Evolutionary conservation across 768 basidiomycete species (phyloP).

Genomic region (Kwoniella sp.): DNA sequence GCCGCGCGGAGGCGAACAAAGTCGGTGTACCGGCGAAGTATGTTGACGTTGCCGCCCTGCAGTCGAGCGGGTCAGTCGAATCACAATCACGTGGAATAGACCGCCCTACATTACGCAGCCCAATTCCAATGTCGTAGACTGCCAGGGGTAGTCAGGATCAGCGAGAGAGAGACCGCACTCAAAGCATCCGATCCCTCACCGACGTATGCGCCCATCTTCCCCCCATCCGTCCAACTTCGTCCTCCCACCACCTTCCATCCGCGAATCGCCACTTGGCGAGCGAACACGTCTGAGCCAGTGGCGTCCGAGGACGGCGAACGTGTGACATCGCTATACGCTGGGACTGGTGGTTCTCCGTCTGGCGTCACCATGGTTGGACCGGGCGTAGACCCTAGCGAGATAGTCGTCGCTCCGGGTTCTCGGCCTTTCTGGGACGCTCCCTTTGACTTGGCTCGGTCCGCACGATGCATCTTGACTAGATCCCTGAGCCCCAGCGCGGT

Average conservation of each 20-base stretch:
- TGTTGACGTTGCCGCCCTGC: conserved; percentile 31
- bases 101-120: conserved; percentile 21
- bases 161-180: background rate
- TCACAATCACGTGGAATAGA: background rate
- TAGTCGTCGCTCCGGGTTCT: no score
- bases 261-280: conserved; percentile 35
- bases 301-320: no score
- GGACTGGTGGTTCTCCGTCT: no score
- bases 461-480: conserved; percentile 14
- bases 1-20: conserved; percentile 32
- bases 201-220: conserved; percentile 45
- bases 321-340: no score
- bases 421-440: no score
- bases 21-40: conserved; percentile 44
- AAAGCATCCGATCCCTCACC: conserved; percentile 28
- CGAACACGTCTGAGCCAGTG: conserved; percentile 18
- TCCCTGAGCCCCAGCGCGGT: conserved; percentile 13
- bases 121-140: conserved; percentile 46
- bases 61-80: background rate
- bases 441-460: background rate
- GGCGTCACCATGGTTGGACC: no score
- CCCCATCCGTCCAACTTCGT: conserved; percentile 32
- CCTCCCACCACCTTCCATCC: conserved; percentile 48
- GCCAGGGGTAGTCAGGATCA: background rate
- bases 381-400: no score